These are phyloP conservation scores for Phialophora verrucosa DNA, from an alignment of 2,329 filamentous ascomycete species.

Conservation along the genomic window DNA sequence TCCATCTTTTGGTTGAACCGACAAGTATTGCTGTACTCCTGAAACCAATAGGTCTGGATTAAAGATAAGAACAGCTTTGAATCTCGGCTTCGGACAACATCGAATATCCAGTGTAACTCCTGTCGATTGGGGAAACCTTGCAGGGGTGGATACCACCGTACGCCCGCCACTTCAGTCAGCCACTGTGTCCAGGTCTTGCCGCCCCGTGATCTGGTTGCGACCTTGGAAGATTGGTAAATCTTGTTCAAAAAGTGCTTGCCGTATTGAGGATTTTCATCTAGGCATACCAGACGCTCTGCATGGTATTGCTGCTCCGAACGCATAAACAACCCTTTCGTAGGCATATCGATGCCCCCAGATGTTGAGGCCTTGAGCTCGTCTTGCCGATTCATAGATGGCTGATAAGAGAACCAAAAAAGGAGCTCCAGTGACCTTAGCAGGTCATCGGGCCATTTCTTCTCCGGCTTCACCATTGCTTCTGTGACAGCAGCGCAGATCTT, in stretches of 20 bases:
- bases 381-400: not conserved
- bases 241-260: conserved; percentile 14
- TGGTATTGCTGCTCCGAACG: conserved; percentile 19
- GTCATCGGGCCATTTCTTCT: not conserved
- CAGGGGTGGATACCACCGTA: conserved; percentile 30
- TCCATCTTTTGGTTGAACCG: conserved; percentile 7
- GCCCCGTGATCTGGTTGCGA: conserved; percentile 22
- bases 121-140: conserved; percentile 6
- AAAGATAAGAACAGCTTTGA: conserved; percentile 20
- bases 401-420: conserved; percentile 25
- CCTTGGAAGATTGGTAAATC: conserved; percentile 20
- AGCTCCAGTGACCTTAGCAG: conserved; percentile 19
- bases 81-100: conserved; percentile 12
- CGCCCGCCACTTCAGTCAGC: conserved; percentile 25
- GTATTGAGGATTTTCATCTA: conserved; percentile 17
- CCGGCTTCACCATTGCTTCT: not conserved
- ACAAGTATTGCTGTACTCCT: conserved; percentile 22
- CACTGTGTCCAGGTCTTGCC: conserved; percentile 26
- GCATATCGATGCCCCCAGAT: not conserved
- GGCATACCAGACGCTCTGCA: conserved; percentile 19
- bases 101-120: conserved; percentile 26
- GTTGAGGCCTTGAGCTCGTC: conserved; percentile 8
- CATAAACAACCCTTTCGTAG: conserved; percentile 22
- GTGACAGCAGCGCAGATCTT: conserved; percentile 17
- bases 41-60: conserved; percentile 20